phyloP scores from a whole-genome alignment of 2,329 filamentous ascomycete species.

The Xylaria sp. region DNA sequence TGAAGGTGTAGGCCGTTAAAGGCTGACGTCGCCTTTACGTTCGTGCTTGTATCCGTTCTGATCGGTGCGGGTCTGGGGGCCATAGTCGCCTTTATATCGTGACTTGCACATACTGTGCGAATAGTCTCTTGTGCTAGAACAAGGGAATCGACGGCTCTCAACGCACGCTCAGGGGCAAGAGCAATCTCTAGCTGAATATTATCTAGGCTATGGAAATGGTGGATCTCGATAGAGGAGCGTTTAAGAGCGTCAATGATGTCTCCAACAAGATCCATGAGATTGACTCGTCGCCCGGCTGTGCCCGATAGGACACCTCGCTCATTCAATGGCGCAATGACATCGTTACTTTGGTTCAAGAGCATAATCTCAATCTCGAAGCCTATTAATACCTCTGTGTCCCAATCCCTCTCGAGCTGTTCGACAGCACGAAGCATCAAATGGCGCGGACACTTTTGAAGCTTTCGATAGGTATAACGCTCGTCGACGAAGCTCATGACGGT shows the following conservation, averaged over 20 bases:
- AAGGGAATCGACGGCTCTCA: conserved; percentile 13
- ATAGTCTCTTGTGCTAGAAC: conserved; percentile 22
- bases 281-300: conserved; percentile 11
- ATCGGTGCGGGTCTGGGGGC: conserved; percentile 1
- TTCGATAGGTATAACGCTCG: neutral
- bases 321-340: conserved; percentile 2
- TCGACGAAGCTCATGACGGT: conserved; percentile 12
- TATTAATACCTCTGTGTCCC: neutral
- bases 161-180: conserved; percentile 1
- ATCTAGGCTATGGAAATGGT: conserved; percentile 15
- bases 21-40: too few species aligned
- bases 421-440: neutral
- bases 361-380: conserved; percentile 24
- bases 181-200: conserved; percentile 15
- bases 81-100: conserved; percentile 12
- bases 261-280: conserved; percentile 9
- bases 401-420: too few species aligned
- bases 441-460: conserved; percentile 17
- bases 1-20: conserved; percentile 14
- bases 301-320: conserved; percentile 7
- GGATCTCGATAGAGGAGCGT: neutral
- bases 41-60: too few species aligned
- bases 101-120: conserved; percentile 15
- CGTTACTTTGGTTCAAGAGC: conserved; percentile 2
- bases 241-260: conserved; percentile 12